phyloP scores from a whole-genome alignment of 345 rosid genomes.

The Brassica cretica region DNA sequence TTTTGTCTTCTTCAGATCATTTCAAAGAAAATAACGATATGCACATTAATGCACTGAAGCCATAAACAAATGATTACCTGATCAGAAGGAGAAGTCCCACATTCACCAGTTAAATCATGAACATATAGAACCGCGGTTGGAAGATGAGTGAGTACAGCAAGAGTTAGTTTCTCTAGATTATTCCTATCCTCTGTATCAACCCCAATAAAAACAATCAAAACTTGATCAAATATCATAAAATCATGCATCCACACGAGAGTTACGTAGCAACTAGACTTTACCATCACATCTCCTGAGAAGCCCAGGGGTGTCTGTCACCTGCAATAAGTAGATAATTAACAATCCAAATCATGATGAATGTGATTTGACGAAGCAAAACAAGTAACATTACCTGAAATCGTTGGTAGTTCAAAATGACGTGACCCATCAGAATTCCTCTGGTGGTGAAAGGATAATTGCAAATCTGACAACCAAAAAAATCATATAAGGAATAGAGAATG shows the following conservation, averaged over 20 bases:
- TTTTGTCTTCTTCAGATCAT: not conserved
- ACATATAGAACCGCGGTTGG: conserved; percentile 91
- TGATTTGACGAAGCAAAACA: conserved; percentile 1
- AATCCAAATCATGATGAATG: conserved; percentile 15
- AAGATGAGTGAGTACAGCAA: conserved; percentile 87
- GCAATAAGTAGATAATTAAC: conserved; percentile 31
- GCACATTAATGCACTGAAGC: too few species aligned
- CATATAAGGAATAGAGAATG: conserved; percentile 1
- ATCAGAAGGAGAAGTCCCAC: conserved; percentile 90
- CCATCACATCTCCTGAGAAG: conserved; percentile 84
- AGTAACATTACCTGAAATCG: conserved; percentile 62
- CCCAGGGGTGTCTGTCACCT: conserved; percentile 99
- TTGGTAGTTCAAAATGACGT: conserved; percentile 63
- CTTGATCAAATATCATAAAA: not conserved
- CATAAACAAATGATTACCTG: conserved; percentile 48
- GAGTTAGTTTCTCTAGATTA: conserved; percentile 87
- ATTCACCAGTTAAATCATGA: conserved; percentile 93
- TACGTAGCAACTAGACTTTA: conserved; percentile 40
- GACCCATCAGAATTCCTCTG: conserved; percentile 95
- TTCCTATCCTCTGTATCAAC: conserved; percentile 72
- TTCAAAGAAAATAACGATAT: not conserved
- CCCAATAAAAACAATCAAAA: conserved; percentile 6
- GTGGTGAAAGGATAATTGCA: conserved; percentile 98
- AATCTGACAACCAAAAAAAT: conserved; percentile 47
- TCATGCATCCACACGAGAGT: conserved; percentile 7